Evolutionary conservation across 2,329 filamentous ascomycete genomes (phyloP), one percentile per base, ranked within the genome.

Genomic region (Nothophoma quercina): DNA sequence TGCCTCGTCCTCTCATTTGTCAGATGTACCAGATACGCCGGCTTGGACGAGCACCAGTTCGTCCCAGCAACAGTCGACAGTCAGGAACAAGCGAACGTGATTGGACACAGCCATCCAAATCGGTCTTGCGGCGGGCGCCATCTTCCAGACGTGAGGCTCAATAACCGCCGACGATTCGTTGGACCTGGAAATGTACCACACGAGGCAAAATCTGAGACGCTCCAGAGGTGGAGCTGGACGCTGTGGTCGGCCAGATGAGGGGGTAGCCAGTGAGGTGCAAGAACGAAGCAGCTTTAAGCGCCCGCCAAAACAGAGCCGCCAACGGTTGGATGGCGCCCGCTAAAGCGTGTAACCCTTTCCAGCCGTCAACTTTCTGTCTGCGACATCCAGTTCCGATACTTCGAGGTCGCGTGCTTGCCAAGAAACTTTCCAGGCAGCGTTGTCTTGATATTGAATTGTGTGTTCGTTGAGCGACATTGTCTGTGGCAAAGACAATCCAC

Each of bases 81-180:
- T 62, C 60, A 55, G 56, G 47, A 34, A 23, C 15, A 48, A 53
- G 39, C 38, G 43, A 48, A 57, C 40, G 53, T 72, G 71, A 74
- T 75, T 74, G 72, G 72, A 65, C 48, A 50, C 42, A 59, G 47
- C 50, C 45, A 26, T 43, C 42, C 63, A 59, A 53, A 65, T 65
- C 60, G 60, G 63, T 55, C 55, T 55, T 51, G 51, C 63, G 62
- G 61, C 54, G 66, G 67, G 69, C 71, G 70, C 71, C 68, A 71
- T 67, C 44, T 52, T 46, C 56, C 56, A 60, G 62, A 42, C 48
- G 62, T 60, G 63, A 67, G 62, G 63, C 64, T 68, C 62, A 58
- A 54, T 72, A 74, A 64, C 62, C 70, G 70, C 70, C 65, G 53
- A 62, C 63, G 67, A 74, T 72, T 72, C 67, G 71, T 65, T 72